These are phyloP conservation scores for Ophiocordyceps camponoti-saundersi DNA, from an alignment of 2,329 filamentous ascomycete genomes.

Conservation along the genomic window DNA sequence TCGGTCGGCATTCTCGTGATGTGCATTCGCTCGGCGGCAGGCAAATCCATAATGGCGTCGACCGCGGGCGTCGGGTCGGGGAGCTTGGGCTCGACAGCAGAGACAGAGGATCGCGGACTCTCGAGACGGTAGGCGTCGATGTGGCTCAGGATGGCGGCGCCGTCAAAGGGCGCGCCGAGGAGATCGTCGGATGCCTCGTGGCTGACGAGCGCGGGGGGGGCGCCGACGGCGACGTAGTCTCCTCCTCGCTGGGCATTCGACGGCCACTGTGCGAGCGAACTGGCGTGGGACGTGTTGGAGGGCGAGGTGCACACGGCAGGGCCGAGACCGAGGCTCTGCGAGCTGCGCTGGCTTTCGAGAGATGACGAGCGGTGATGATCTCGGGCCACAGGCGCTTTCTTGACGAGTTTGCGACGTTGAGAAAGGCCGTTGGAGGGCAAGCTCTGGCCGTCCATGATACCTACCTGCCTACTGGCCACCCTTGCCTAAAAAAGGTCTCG, in stretches of 20 bases:
- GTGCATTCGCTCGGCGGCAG: conserved; percentile 19
- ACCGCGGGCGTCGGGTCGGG: conserved; percentile 44
- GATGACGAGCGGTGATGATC: conserved; percentile 22
- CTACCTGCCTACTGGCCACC: conserved; percentile 11
- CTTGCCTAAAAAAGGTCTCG: conserved; percentile 10
- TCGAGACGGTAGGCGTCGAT: conserved; percentile 33
- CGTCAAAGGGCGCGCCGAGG: conserved; percentile 49
- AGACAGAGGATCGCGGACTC: conserved; percentile 13
- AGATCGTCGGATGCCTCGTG: conserved; percentile 35
- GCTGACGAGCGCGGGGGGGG: conserved; percentile 4
- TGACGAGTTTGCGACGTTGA: conserved; percentile 44
- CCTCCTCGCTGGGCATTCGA: conserved; percentile 31
- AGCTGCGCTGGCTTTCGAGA: conserved; percentile 46
- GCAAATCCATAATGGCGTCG: conserved; percentile 18
- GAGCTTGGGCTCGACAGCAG: conserved; percentile 34
- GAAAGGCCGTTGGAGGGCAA: conserved; percentile 26
- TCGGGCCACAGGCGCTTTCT: conserved; percentile 38
- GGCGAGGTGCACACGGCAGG: conserved; percentile 30
- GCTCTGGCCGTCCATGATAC: conserved; percentile 30
- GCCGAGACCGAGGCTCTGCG: conserved; percentile 41
- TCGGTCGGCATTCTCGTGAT: conserved; percentile 25
- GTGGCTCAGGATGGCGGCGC: conserved; percentile 41
- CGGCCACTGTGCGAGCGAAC: conserved; percentile 24
- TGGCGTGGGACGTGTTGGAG: conserved; percentile 31
- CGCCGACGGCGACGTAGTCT: conserved; percentile 4